Conservation (phyloP, 169 alveolate species). For the Cryptosporidium parvum region DNA sequence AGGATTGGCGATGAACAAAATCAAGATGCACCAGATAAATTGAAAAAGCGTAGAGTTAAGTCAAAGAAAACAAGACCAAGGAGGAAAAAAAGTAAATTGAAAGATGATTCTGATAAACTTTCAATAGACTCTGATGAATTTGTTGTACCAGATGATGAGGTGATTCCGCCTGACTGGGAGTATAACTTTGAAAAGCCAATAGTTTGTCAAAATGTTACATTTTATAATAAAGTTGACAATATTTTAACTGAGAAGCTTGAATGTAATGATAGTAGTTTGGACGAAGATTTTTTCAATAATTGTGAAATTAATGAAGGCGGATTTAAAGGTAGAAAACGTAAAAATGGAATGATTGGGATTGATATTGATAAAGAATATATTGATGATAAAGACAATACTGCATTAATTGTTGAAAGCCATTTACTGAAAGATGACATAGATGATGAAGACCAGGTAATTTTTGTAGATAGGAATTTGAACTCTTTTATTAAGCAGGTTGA, state of each 20-base stretch:
- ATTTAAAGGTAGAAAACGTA: neutral
- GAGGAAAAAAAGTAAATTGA: neutral
- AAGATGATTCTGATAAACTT: neutral
- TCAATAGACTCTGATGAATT: slow-evolving; percentile 61
- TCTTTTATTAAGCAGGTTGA: neutral
- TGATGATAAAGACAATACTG: slow-evolving; percentile 58
- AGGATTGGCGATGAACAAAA: neutral
- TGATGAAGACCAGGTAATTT: neutral
- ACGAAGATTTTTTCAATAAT: neutral
- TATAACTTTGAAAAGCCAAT: slow-evolving; percentile 53
- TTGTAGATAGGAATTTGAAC: neutral
- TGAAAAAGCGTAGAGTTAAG: neutral
- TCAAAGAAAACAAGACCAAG: neutral
- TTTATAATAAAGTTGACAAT: slow-evolving; percentile 50
- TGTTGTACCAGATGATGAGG: slow-evolving; percentile 73
- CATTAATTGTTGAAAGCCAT: slow-evolving; percentile 18
- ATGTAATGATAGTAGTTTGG: neutral
- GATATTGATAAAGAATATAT: slow-evolving; percentile 43
- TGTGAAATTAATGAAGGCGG: neutral
- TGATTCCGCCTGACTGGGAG: slow-evolving; percentile 74
- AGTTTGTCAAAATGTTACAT: slow-evolving; percentile 46
- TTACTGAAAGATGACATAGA: neutral
- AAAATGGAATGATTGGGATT: neutral
- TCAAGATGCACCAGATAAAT: neutral
- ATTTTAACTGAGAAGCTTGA: neutral